Conservation (phyloP, 306 rosid genomes). For the Fragaria ananassa region DNA sequence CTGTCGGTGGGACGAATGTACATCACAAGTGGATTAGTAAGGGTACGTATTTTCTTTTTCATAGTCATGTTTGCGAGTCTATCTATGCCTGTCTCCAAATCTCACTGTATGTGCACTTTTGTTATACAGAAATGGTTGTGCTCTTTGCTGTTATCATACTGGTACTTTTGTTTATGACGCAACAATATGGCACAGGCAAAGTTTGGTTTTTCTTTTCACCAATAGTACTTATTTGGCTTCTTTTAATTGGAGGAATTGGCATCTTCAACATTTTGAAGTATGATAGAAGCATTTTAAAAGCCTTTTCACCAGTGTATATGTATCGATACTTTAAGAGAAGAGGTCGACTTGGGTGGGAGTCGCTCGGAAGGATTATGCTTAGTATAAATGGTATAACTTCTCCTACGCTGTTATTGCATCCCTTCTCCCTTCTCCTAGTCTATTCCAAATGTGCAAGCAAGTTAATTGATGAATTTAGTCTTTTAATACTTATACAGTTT, state of each 20-base stretch:
- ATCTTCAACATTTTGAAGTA: conserved; percentile 76
- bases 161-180: conserved; percentile 75
- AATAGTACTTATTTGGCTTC: conserved; percentile 85
- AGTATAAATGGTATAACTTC: conserved; percentile 71
- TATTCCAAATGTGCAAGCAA: neutral
- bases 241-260: conserved; percentile 90
- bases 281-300: conserved; percentile 66
- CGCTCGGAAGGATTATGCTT: conserved; percentile 93
- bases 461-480: neutral
- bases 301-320: conserved; percentile 80
- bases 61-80: neutral
- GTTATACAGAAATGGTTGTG: conserved; percentile 62
- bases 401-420: neutral
- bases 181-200: conserved; percentile 89
- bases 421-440: neutral
- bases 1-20: conserved; percentile 87
- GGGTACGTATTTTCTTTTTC: conserved; percentile 39
- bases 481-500: conserved; percentile 24
- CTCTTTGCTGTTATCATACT: conserved; percentile 75
- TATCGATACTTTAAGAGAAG: conserved; percentile 61
- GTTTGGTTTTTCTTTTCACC: conserved; percentile 98
- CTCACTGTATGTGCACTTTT: conserved; percentile 15
- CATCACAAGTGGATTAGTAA: conserved; percentile 39
- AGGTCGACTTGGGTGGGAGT: conserved; percentile 67
- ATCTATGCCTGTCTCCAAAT: conserved; percentile 7